These are phyloP conservation scores for Parmelia sp. DNA, from an alignment of 495 filamentous ascomycete genomes.

Conservation along the genomic window DNA sequence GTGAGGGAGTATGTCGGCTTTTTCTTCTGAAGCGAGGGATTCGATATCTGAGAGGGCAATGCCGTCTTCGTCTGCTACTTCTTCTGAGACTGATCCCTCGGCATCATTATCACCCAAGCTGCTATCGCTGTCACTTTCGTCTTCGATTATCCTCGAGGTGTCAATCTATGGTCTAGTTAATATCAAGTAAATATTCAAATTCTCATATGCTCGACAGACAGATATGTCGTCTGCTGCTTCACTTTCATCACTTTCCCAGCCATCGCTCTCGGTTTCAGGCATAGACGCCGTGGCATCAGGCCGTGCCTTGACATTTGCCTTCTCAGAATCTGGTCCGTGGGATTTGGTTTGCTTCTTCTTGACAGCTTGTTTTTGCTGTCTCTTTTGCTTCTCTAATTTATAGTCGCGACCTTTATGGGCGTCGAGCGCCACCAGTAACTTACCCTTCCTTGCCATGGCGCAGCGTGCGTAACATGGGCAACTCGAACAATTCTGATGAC, in stretches of 20 bases:
- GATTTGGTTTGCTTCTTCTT: constrained; percentile 43
- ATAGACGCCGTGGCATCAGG: constrained; percentile 9
- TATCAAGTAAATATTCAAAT: background rate
- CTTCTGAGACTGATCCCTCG: constrained; percentile 40
- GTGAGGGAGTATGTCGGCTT: constrained; percentile 77
- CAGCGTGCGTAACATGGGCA: constrained; percentile 11
- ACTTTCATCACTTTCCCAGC: constrained; percentile 34
- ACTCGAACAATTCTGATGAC: no score
- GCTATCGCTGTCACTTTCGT: constrained; percentile 23
- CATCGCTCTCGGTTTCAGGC: constrained; percentile 23
- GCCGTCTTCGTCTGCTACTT: constrained; percentile 55
- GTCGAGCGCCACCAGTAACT: constrained; percentile 58
- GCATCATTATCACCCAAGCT: constrained; percentile 35
- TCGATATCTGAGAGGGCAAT: constrained; percentile 80
- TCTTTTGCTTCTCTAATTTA: constrained; percentile 61
- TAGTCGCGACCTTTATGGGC: constrained; percentile 63
- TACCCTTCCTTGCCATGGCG: constrained; percentile 57
- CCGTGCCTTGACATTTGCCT: constrained; percentile 23
- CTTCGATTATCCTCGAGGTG: constrained; percentile 9
- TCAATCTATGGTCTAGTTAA: constrained; percentile 13
- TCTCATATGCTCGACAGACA: background rate
- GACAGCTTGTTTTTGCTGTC: constrained; percentile 46
- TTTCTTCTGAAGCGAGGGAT: constrained; percentile 70
- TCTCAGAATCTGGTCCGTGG: constrained; percentile 28
- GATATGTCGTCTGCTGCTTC: constrained; percentile 16